phyloP scores from a whole-genome alignment of 371 early-diverging fungal genomes.

The Pancytospora philotis region DNA sequence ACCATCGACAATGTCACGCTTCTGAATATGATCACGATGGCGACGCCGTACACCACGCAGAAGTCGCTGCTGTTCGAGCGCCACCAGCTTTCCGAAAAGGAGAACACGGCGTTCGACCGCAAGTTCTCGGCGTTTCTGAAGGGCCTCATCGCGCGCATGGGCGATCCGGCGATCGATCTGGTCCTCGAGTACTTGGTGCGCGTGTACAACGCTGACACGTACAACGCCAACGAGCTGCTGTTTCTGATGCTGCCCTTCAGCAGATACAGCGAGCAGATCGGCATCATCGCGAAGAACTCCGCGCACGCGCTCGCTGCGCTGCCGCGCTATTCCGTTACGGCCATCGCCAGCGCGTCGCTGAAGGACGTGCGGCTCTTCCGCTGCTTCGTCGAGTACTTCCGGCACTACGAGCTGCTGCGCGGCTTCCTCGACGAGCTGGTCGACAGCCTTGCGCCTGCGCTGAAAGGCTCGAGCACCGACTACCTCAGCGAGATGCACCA shows the following conservation, averaged over 20 bases:
- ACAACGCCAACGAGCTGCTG: slow-evolving; percentile 40
- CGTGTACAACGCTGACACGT: slow-evolving; percentile 39
- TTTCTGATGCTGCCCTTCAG: slow-evolving; percentile 31
- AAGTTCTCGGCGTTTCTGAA: slow-evolving; percentile 36
- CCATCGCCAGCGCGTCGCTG: slow-evolving; percentile 20
- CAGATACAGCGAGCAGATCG: slow-evolving; percentile 31
- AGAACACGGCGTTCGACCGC: slow-evolving; percentile 42
- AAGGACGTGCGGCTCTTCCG: slow-evolving; percentile 25
- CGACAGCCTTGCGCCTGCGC: background rate
- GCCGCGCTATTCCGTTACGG: slow-evolving; percentile 12
- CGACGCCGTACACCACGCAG: slow-evolving; percentile 14
- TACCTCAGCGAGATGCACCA: slow-evolving; percentile 22
- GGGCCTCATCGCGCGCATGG: slow-evolving; percentile 6
- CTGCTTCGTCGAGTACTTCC: slow-evolving; percentile 39
- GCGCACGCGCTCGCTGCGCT: slow-evolving; percentile 12
- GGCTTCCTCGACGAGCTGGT: slow-evolving; percentile 22
- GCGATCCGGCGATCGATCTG: slow-evolving; percentile 15
- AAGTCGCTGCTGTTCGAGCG: slow-evolving; percentile 42
- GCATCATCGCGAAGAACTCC: background rate
- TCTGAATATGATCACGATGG: slow-evolving; percentile 26
- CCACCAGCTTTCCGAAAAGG: slow-evolving; percentile 15
- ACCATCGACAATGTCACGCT: slow-evolving; percentile 39
- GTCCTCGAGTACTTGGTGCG: slow-evolving; percentile 44
- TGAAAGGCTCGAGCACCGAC: slow-evolving; percentile 12
- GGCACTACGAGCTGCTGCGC: slow-evolving; percentile 16